Percentiles rank a stretch among this genome's conserved stretches.
Evolutionary conservation across 305 asterid genomes (phyloP).

Genomic region (Andrographis paniculata): DNA sequence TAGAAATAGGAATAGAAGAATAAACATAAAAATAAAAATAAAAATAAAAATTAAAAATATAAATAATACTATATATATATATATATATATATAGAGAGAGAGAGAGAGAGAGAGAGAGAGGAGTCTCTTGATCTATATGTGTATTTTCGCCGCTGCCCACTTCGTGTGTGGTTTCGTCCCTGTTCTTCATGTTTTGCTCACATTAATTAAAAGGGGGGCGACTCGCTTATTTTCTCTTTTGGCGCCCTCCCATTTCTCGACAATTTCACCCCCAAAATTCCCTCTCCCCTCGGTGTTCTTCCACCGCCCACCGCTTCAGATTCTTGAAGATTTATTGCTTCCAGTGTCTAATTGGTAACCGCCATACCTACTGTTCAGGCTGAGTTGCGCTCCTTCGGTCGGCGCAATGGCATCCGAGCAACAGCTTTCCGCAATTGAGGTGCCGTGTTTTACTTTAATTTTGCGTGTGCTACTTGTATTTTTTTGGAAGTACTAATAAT

Average conservation of each 20-base stretch:
- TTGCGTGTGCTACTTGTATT: not conserved
- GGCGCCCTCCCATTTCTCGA: slow-evolving; percentile 52
- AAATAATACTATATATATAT: too few species aligned
- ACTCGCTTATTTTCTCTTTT: slow-evolving; percentile 21
- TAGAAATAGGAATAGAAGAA: too few species aligned
- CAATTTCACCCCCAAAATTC: slow-evolving; percentile 26
- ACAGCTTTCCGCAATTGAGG: slow-evolving; percentile 61
- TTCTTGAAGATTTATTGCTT: slow-evolving; percentile 14
- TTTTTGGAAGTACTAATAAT: slow-evolving; percentile 9
- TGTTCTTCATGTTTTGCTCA: not conserved
- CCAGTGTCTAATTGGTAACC: slow-evolving; percentile 5
- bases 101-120: not conserved
- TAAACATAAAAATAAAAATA: not conserved
- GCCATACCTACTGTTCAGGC: slow-evolving; percentile 14
- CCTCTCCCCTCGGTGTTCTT: slow-evolving; percentile 13
- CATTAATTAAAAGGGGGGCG: not conserved
- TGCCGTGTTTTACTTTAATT: slow-evolving; percentile 16
- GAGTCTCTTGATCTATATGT: not conserved
- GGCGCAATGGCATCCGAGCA: slow-evolving; percentile 56
- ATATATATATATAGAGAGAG: too few species aligned
- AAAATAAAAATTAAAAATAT: not conserved
- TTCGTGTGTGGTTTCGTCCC: slow-evolving; percentile 16
- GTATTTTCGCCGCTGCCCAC: slow-evolving; percentile 10
- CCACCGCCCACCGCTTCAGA: slow-evolving; percentile 14
- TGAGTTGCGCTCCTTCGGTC: slow-evolving; percentile 13